A percentile compares a stretch with the other conserved stretches of the same genome.
Evolutionary conservation across 805 yeast genomes (phyloP).

Genomic region (Ogataea henricii): DNA sequence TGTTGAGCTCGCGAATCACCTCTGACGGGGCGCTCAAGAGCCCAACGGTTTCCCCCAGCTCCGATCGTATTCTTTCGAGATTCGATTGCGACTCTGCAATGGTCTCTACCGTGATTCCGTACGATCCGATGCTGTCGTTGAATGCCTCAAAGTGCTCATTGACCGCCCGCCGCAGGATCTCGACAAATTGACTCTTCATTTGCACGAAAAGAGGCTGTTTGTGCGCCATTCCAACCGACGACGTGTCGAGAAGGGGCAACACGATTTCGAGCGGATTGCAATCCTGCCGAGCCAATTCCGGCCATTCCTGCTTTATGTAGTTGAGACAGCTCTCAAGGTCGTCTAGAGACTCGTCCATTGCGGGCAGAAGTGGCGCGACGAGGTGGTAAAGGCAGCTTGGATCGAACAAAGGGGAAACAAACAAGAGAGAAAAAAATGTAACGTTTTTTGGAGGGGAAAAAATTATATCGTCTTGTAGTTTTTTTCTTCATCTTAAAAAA

Average conservation of each 20-base stretch:
- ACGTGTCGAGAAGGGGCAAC: conserved; percentile 75
- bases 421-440: neutral
- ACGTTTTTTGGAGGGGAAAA: no score
- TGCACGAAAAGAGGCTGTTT: conserved; percentile 65
- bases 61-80: conserved; percentile 23
- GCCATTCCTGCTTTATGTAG: conserved; percentile 30
- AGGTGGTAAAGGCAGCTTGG: neutral
- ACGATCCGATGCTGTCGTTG: conserved; percentile 83
- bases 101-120: conserved; percentile 65
- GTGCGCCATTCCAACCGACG: conserved; percentile 89
- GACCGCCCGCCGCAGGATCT: conserved; percentile 66
- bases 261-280: conserved; percentile 88
- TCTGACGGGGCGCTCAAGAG: conserved; percentile 50
- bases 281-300: conserved; percentile 47
- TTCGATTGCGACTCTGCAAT: conserved; percentile 62
- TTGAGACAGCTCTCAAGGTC: conserved; percentile 21
- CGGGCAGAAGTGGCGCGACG: neutral
- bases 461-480: neutral
- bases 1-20: conserved; percentile 62
- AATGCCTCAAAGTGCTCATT: conserved; percentile 82
- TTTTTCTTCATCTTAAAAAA: neutral
- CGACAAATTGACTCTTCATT: conserved; percentile 57
- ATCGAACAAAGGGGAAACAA: neutral
- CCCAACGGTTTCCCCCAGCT: conserved; percentile 22
- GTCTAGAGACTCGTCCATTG: conserved; percentile 22